A percentile compares a stretch with the other conserved stretches of the same genome.
Evolutionary conservation across 108 stramenopile species (phyloP).

Genomic region (Cyclotella cryptica): DNA sequence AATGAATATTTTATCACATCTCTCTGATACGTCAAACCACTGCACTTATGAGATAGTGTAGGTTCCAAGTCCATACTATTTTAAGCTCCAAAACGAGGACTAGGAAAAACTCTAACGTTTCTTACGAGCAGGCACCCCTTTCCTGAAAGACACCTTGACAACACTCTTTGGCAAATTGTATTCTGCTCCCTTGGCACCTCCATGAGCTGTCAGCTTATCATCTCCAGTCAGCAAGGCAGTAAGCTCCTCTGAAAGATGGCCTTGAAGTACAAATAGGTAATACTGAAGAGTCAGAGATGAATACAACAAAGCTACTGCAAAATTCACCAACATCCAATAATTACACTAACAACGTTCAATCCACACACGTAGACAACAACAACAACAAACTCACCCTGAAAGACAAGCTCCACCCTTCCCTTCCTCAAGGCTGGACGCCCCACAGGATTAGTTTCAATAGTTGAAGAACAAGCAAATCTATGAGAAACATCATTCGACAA

Average conservation of each 20-base stretch:
- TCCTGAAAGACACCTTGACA: conserved; percentile 63
- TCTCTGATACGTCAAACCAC: too few relatives aligned
- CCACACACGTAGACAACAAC: too few relatives aligned
- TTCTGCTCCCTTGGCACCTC: conserved; percentile 69
- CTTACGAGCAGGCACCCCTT: conserved; percentile 79
- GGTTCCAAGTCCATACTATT: too few relatives aligned
- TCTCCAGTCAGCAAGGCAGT: conserved; percentile 78
- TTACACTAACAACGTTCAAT: too few relatives aligned
- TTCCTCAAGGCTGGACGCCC: conserved; percentile 72
- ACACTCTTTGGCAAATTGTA: conserved; percentile 68
- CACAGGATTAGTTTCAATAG: conserved; percentile 60
- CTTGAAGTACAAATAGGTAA: neutral
- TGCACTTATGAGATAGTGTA: too few relatives aligned
- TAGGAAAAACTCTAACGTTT: conserved; percentile 8
- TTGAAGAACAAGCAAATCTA: conserved; percentile 74
- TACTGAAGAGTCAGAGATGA: too few relatives aligned
- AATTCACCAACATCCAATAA: too few relatives aligned
- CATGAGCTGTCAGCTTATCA: conserved; percentile 71
- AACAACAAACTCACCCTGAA: conserved; percentile 57
- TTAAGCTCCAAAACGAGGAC: too few relatives aligned
- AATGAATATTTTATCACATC: too few relatives aligned
- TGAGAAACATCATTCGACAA: conserved; percentile 69
- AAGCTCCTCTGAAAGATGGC: conserved; percentile 71
- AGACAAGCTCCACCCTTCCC: conserved; percentile 66
- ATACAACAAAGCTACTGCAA: too few relatives aligned